A percentile compares a stretch with the other conserved stretches of the same genome.
Evolutionary conservation across 2,329 filamentous ascomycete species (phyloP).

Genomic region (Paramyrothecium roridum): DNA sequence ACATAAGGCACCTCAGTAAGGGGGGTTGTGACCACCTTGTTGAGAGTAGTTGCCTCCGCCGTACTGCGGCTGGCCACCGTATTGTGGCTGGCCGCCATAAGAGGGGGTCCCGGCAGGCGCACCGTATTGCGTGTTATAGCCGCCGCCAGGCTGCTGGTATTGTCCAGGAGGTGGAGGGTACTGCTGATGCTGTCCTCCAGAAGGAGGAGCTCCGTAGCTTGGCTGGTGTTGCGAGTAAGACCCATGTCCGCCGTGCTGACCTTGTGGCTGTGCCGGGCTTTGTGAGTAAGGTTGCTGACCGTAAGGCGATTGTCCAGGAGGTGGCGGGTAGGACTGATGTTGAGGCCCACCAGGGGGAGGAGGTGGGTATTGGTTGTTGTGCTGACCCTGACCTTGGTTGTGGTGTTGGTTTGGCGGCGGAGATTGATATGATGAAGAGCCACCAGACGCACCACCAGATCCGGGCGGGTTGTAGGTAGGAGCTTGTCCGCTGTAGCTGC

Average conservation of each 20-base stretch:
- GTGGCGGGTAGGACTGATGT: constrained; percentile 16
- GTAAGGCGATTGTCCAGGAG: constrained; percentile 8
- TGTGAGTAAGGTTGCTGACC: constrained; percentile 13
- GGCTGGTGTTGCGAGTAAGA: constrained; percentile 15
- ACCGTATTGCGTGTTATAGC: not conserved
- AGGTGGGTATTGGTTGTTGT: constrained; percentile 1
- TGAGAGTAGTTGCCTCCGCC: constrained; percentile 27
- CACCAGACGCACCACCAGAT: constrained; percentile 18
- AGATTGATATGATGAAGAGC: constrained; percentile 22
- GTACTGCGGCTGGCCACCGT: constrained; percentile 19
- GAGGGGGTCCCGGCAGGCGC: constrained; percentile 14
- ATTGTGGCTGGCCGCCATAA: constrained; percentile 22
- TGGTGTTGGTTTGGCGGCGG: constrained; percentile 23
- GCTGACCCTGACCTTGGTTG: constrained; percentile 10
- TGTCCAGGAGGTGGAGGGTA: not conserved
- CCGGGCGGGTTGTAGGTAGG: constrained; percentile 43
- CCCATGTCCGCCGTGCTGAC: constrained; percentile 15
- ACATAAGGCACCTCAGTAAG: constrained; percentile 13
- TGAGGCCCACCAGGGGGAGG: constrained; percentile 2
- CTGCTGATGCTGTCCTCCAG: constrained; percentile 5
- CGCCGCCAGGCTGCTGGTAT: not conserved
- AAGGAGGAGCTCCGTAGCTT: constrained; percentile 14
- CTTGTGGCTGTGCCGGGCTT: constrained; percentile 17
- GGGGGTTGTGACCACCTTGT: constrained; percentile 14
- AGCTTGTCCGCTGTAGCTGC: constrained; percentile 59